Conservation (phyloP, 2,329 filamentous ascomycete species). For the Fusarium sambucinum region DNA sequence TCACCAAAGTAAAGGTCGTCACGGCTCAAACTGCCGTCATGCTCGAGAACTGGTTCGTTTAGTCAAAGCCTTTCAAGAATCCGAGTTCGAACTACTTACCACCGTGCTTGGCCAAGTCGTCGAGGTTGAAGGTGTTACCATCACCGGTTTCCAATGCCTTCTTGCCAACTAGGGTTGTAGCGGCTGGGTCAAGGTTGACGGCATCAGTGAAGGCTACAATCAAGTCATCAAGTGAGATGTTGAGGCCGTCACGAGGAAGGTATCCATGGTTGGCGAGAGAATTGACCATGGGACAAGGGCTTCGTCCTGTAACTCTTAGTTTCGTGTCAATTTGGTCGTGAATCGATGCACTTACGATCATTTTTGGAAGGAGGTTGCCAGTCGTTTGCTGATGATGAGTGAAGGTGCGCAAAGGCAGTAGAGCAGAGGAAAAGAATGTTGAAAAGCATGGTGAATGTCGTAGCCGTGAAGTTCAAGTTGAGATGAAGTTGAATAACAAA, state of each 20-base stretch:
- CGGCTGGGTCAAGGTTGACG: slow-evolving; percentile 43
- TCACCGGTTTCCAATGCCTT: slow-evolving; percentile 39
- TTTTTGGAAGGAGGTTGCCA: slow-evolving; percentile 27
- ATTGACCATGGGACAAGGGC: slow-evolving; percentile 44
- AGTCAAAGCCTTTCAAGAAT: neutral
- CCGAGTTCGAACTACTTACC: neutral
- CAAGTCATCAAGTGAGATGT: slow-evolving; percentile 34
- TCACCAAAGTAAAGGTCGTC: slow-evolving; percentile 41
- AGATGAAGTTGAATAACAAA: neutral
- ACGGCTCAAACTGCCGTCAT: slow-evolving; percentile 44
- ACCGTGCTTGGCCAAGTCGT: slow-evolving; percentile 37
- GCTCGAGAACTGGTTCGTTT: slow-evolving; percentile 33
- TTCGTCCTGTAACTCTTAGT: slow-evolving; percentile 28
- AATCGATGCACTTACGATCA: slow-evolving; percentile 26
- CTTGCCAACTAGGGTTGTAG: slow-evolving; percentile 37
- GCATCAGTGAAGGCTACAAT: slow-evolving; percentile 41
- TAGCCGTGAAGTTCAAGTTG: neutral
- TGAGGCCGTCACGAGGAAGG: slow-evolving; percentile 37
- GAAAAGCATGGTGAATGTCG: slow-evolving; percentile 30
- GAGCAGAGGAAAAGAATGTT: slow-evolving; percentile 29
- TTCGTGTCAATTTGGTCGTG: too few relatives aligned
- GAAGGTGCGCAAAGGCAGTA: slow-evolving; percentile 11
- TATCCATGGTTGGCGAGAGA: slow-evolving; percentile 44
- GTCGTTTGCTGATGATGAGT: slow-evolving; percentile 14
- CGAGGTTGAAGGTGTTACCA: slow-evolving; percentile 40